Evolutionary conservation across 164 flowering plant species (phyloP).

Genomic region (grape (Vitis vinifera)): DNA sequence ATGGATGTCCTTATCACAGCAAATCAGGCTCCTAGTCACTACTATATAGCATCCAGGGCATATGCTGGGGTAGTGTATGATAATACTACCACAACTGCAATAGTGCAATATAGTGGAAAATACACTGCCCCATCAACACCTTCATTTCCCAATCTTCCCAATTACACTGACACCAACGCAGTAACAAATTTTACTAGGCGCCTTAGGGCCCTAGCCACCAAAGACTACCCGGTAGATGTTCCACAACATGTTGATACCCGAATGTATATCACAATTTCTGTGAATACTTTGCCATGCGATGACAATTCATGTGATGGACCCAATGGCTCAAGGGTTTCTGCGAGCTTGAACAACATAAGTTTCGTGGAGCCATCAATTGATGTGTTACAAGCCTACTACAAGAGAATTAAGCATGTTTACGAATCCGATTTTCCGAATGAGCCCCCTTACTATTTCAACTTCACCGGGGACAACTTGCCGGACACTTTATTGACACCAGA

Average conservation of each 20-base stretch:
- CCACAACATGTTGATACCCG: neutral
- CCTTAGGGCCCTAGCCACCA: constrained; percentile 19
- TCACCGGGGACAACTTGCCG: constrained; percentile 8
- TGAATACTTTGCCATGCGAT: too few species aligned
- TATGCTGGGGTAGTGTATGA: neutral
- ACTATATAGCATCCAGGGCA: constrained; percentile 17
- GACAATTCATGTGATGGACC: constrained; percentile 5
- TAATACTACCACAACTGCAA: too few species aligned
- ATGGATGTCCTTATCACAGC: constrained; percentile 24
- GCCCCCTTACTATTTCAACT: constrained; percentile 10
- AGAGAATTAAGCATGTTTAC: neutral
- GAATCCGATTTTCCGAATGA: constrained; percentile 6
- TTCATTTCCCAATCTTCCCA: constrained; percentile 19
- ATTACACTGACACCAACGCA: constrained; percentile 15
- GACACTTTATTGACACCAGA: neutral
- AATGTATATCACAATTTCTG: constrained; percentile 16
- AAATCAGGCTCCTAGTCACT: constrained; percentile 12
- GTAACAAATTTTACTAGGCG: constrained; percentile 6
- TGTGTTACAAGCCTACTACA: constrained; percentile 13
- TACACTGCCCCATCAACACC: constrained; percentile 1
- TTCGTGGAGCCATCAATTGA: neutral
- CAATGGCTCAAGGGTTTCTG: neutral
- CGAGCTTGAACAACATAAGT: constrained; percentile 13
- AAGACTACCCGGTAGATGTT: constrained; percentile 11
- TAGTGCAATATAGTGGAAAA: constrained; percentile 6